Base-by-base conservation (phyloP, 228 moss, liverwort and hornwort species). In the Sphagnum fallax region DNA sequence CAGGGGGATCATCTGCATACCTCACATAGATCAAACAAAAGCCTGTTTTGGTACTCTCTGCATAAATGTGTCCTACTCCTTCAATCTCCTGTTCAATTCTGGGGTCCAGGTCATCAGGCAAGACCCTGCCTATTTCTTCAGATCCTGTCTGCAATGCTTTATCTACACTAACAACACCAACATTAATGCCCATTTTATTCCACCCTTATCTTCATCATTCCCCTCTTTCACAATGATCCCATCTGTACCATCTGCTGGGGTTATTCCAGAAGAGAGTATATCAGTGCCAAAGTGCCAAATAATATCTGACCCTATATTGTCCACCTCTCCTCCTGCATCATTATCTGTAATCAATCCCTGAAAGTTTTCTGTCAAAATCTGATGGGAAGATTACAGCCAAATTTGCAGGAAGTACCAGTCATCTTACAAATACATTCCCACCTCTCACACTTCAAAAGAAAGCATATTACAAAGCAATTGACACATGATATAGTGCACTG, bases 21-120 rank as follows among this genome's bases (percentile, higher is more conserved):
- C 98, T 98, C 98, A 79, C 87, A 89, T 63, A 98, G 80, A 59
- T 98, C 93, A 79, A 90, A 82, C 11, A 98, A 82, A 48, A 93
- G 70, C 51, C 84, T 75, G 66, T 86, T 93, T 68, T 92, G 87
- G 64, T 88, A 92, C 66, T 93, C 91, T 61, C 74, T 79, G 74
- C 89, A 85, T 51, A 82, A 63, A 98, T 87, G 47, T 88, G 88
- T 49, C 85, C 81, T 69, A 74, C 71, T 65, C 82, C 77, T 52
- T 71, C 69, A 16, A 69, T 74, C 65, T 69, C 69, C 70, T 70
- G 71, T 67, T 78, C 77, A 52, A 67, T 61, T 49, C 69, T 70
- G 48, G 67, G 65, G 60, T 67, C 81, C 48, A 73, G 16, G 16
- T 71, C 62, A 52, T 49, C 67, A 48, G 68, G 70, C 70, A 75